These are phyloP conservation scores for Fusarium paranaense DNA, from an alignment of 2,329 filamentous ascomycete genomes.

Conservation along the genomic window DNA sequence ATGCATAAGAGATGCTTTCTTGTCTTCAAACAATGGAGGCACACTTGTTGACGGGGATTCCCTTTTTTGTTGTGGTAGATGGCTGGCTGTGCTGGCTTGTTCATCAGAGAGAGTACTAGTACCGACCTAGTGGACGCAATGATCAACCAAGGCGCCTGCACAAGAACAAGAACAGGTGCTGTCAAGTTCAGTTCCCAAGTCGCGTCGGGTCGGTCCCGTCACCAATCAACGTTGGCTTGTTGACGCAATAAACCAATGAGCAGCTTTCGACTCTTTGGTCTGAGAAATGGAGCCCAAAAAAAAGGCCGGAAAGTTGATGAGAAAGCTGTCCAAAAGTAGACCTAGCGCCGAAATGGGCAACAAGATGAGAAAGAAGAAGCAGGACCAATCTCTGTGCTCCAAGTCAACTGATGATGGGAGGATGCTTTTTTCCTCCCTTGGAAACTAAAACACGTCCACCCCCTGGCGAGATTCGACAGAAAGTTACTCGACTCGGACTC, in stretches of 20 bases:
- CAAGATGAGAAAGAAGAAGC: not conserved
- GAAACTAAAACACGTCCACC: conserved; percentile 44
- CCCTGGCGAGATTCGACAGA: not conserved
- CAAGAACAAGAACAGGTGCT: not conserved
- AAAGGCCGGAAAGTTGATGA: not conserved
- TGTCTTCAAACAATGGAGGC: not conserved
- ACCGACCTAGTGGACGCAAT: conserved; percentile 9
- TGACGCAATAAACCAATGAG: conserved; percentile 22
- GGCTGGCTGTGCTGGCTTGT: not conserved
- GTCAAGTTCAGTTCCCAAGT: not conserved
- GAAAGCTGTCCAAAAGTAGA: not conserved
- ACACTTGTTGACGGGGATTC: not conserved
- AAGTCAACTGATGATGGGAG: conserved; percentile 33
- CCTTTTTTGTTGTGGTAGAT: not conserved
- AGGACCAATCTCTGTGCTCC: conserved; percentile 11
- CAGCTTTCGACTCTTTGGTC: conserved; percentile 6
- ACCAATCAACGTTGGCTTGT: conserved; percentile 26
- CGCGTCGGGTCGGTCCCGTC: not conserved
- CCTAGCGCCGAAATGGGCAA: not conserved
- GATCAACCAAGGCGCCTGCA: conserved; percentile 15
- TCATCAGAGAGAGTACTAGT: not conserved
- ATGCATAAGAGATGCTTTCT: not conserved
- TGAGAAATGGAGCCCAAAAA: not conserved
- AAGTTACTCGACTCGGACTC: not conserved
- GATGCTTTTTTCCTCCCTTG: conserved; percentile 34